A percentile compares a stretch with the other conserved stretches of the same genome.
phyloP scores from a whole-genome alignment of 345 rosid species.

The Arabis alpina region DNA sequence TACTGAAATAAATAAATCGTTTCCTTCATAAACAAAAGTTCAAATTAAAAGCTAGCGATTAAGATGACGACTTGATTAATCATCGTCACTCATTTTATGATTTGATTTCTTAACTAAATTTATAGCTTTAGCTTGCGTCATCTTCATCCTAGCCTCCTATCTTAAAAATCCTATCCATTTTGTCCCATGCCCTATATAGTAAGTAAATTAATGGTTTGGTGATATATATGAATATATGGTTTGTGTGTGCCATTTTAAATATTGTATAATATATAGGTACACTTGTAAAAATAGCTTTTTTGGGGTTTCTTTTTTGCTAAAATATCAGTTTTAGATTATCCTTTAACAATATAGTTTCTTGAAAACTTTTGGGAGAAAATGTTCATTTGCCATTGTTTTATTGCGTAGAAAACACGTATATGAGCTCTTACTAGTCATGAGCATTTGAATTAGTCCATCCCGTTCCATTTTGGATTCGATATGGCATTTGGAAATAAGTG shows the following conservation, averaged over 20 bases:
- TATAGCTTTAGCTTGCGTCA: constrained; percentile 21
- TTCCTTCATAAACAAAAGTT: too few relatives aligned
- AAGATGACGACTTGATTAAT: constrained; percentile 26
- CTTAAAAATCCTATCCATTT: constrained; percentile 2
- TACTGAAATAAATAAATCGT: too few relatives aligned
- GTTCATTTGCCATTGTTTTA: background rate
- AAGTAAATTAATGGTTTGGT: constrained; percentile 15
- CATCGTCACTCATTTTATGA: constrained; percentile 23
- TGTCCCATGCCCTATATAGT: constrained; percentile 31
- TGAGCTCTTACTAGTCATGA: too few relatives aligned
- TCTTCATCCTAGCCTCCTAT: constrained; percentile 19
- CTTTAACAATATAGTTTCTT: background rate
- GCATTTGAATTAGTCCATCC: too few relatives aligned
- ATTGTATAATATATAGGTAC: background rate
- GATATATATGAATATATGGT: background rate
- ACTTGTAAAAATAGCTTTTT: background rate
- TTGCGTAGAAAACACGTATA: too few relatives aligned
- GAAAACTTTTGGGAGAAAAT: background rate
- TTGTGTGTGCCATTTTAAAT: constrained; percentile 11
- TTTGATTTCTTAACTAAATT: background rate
- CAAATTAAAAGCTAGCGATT: background rate
- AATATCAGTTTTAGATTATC: background rate
- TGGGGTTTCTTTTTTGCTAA: background rate
- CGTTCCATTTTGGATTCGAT: too few relatives aligned
- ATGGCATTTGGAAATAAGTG: too few relatives aligned